These are phyloP conservation scores for Nitzschia sp. DNA, from an alignment of 108 stramenopile species.

Conservation along the genomic window DNA sequence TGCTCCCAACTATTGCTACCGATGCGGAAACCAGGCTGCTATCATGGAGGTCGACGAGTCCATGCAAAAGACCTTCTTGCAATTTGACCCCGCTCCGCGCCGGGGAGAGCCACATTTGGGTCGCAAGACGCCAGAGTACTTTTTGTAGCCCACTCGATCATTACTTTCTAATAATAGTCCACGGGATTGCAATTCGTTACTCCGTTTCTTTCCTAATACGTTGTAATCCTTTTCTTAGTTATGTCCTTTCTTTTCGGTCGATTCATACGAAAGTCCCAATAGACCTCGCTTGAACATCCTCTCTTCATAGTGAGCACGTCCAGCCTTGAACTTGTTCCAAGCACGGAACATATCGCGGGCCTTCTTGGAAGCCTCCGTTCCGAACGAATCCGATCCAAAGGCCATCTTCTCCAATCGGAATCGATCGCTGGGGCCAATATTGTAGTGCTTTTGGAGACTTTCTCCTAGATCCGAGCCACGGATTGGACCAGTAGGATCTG, in stretches of 20 bases:
- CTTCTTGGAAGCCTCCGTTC: conserved; percentile 42
- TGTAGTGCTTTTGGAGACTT: conserved; percentile 21
- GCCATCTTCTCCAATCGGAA: conserved; percentile 63
- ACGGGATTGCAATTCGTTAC: too few species aligned
- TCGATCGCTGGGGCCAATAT: conserved; percentile 33
- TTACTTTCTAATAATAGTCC: too few species aligned
- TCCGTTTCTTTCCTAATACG: too few species aligned
- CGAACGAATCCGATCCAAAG: conserved; percentile 64
- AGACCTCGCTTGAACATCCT: conserved; percentile 66
- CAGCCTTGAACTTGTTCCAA: conserved; percentile 79
- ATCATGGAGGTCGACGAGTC: conserved; percentile 98
- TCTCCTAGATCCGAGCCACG: conserved; percentile 54
- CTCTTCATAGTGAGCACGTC: conserved; percentile 80
- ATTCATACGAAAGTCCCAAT: conserved; percentile 49
- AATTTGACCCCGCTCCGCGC: conserved; percentile 97
- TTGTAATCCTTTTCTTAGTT: background rate
- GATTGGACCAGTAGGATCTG: conserved; percentile 76
- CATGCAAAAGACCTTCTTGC: conserved; percentile 85
- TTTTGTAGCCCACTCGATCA: conserved; percentile 61
- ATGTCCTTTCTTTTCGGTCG: background rate
- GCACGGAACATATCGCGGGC: conserved; percentile 62
- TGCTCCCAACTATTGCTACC: conserved; percentile 99
- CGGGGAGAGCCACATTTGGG: conserved; percentile 92
- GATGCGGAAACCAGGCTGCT: conserved; percentile 98
- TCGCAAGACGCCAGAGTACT: conserved; percentile 94